Evolutionary conservation across 768 basidiomycete genomes (phyloP).

Genomic region (Suillus subaureus): DNA sequence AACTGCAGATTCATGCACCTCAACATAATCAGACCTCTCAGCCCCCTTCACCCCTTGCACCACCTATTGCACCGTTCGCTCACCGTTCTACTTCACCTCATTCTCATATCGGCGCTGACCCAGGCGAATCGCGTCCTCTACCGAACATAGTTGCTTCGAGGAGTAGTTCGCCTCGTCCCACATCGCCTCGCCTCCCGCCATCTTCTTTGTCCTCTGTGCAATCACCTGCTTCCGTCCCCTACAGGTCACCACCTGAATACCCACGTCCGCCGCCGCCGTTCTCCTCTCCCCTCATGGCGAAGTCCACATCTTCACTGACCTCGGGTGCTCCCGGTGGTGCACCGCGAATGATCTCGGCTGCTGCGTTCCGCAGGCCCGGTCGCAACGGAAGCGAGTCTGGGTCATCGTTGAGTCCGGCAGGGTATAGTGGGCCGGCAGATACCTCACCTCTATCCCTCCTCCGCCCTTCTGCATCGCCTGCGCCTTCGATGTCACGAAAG

Average conservation of each 20-base stretch:
- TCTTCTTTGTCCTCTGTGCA: neutral
- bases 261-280: constrained; percentile 39
- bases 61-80: constrained; percentile 45
- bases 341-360: constrained; percentile 70
- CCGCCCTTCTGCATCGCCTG: constrained; percentile 47
- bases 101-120: constrained; percentile 25
- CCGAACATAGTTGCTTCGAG: constrained; percentile 3
- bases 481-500: constrained; percentile 13
- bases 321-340: constrained; percentile 31
- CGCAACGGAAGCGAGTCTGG: constrained; percentile 26
- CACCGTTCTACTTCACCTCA: constrained; percentile 41
- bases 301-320: constrained; percentile 38
- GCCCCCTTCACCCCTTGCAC: constrained; percentile 31
- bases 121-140: constrained; percentile 11
- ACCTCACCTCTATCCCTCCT: constrained; percentile 49
- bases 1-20: constrained; percentile 14
- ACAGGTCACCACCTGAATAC: constrained; percentile 52
- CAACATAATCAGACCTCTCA: constrained; percentile 18
- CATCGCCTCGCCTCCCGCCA: constrained; percentile 13
- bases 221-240: constrained; percentile 25
- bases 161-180: constrained; percentile 16
- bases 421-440: constrained; percentile 36
- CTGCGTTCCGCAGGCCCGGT: constrained; percentile 65
- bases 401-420: constrained; percentile 16
- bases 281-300: constrained; percentile 29